Conservation (phyloP, 75 land plant genomes). For the Chamaecyparis obtusa region DNA sequence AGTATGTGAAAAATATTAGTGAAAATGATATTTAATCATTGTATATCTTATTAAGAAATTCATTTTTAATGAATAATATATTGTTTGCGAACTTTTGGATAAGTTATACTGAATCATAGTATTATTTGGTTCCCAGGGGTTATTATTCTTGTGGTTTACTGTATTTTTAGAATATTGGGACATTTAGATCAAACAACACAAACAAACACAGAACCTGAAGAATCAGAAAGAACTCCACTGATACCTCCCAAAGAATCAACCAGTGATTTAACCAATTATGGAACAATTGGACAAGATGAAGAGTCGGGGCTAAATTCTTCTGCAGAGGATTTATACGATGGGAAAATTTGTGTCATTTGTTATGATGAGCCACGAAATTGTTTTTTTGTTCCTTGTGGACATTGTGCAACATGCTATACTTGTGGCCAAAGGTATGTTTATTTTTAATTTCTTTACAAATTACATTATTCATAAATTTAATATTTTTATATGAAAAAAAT, state of each 20-base stretch:
- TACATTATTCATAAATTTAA: neutral
- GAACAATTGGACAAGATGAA: slow-evolving; percentile 32
- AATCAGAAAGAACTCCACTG: neutral
- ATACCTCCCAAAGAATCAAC: slow-evolving; percentile 13
- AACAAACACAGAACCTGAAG: neutral
- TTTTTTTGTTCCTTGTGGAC: slow-evolving; percentile 58
- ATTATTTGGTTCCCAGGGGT: slow-evolving; percentile 21
- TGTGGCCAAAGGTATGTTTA: slow-evolving; percentile 48
- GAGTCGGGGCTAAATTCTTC: slow-evolving; percentile 28
- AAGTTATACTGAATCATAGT: neutral
- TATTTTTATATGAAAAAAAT: neutral
- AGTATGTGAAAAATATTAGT: neutral
- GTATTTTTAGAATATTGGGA: slow-evolving; percentile 37
- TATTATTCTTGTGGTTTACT: slow-evolving; percentile 13
- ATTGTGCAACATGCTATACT: slow-evolving; percentile 41
- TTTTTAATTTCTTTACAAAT: neutral
- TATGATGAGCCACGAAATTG: slow-evolving; percentile 37
- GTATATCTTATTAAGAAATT: no score
- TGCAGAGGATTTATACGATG: slow-evolving; percentile 42
- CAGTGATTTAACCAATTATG: slow-evolving; percentile 23
- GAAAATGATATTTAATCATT: neutral
- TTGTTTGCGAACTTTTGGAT: neutral
- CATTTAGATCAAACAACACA: slow-evolving; percentile 13
- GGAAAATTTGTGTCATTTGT: slow-evolving; percentile 47
- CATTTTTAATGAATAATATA: no score